phyloP scores from a whole-genome alignment of 2,329 filamentous ascomycete genomes.

The Neophaeococcomyces aloes region DNA sequence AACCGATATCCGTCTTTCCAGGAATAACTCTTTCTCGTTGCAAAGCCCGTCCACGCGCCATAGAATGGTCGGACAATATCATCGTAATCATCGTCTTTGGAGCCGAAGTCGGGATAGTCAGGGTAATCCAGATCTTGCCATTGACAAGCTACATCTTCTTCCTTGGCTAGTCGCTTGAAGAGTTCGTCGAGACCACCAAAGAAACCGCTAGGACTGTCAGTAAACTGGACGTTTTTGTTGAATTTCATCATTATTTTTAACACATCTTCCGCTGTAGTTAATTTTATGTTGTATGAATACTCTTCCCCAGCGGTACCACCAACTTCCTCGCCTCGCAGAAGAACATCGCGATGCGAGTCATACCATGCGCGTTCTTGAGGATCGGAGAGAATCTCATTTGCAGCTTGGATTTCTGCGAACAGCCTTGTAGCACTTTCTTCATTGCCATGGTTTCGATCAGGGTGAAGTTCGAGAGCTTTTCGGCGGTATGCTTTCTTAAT shows the following conservation, averaged over 20 bases:
- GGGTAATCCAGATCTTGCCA: conserved; percentile 51
- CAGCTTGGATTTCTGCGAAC: conserved; percentile 86
- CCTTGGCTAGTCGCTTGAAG: conserved; percentile 69
- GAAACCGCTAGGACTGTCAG: conserved; percentile 71
- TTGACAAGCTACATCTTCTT: conserved; percentile 66
- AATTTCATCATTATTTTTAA: conserved; percentile 69
- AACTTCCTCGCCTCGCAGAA: conserved; percentile 55
- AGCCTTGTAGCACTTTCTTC: conserved; percentile 69
- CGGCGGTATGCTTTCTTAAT: conserved; percentile 88
- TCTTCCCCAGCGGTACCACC: conserved; percentile 37
- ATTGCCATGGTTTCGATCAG: conserved; percentile 84
- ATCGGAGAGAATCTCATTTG: conserved; percentile 93
- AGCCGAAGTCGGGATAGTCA: conserved; percentile 75
- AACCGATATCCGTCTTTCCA: conserved; percentile 82
- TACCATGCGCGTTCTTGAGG: conserved; percentile 96
- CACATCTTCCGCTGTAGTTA: conserved; percentile 74
- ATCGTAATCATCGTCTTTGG: conserved; percentile 65
- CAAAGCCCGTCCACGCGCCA: conserved; percentile 65
- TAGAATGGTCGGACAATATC: conserved; percentile 72
- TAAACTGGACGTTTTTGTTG: conserved; percentile 65
- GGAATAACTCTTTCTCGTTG: conserved; percentile 72
- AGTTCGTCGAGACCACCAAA: conserved; percentile 66
- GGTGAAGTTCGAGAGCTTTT: conserved; percentile 87
- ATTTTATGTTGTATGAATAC: conserved; percentile 57
- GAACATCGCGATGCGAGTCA: conserved; percentile 81